Evolutionary conservation across 2,329 filamentous ascomycete genomes (phyloP), one percentile per base, ranked within the genome.

Genomic region (Berkeleyomyces rouxiae): DNA sequence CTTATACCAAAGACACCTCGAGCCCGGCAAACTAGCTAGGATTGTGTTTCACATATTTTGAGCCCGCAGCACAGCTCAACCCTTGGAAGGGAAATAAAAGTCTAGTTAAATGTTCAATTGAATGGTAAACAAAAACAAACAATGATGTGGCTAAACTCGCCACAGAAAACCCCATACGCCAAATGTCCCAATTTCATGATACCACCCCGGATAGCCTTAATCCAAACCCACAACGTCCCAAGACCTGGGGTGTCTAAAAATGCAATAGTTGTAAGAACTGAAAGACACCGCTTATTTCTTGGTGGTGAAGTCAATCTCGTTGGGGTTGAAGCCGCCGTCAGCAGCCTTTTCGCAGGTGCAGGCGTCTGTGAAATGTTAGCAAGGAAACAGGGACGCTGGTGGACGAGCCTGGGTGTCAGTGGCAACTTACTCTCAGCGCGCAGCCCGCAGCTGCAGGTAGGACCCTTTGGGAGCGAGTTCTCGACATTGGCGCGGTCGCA

Each of bases 271-370:
- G n/a, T 1, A 58, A 13, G 23, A 23, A 23, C 23, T 23, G 23
- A 4, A 37, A 49, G n/a, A 5, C 7, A 7, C 13, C 3, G 39
- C 65, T 69, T 74, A 79, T 68, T 76, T 75, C 76, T 81, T 83
- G 62, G 85, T 89, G 44, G 90, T 96, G 71, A 96, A 96, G 74
- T 96, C 91, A 59, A 81, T 88, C 82, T 96, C 91, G 68, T 86
- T 79, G 37, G 83, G 79, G 67, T 86, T 82, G 64, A 79, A 78
- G 46, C 81, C 81, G 61, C 82, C 80, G 67, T 81, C 79, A 58
- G 80, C 72, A 16, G 82, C 82, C 72, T 88, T 91, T 74, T 90
- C 86, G 72, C 90, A 96, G n/a, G 87, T 93, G 76, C 89, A 93
- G 33, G 80, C 83, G 70, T 77, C 83, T 85, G 36, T 36, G 39